Base-by-base conservation (phyloP, 2,329 filamentous ascomycete genomes). In the Stemphylium beticola region DNA sequence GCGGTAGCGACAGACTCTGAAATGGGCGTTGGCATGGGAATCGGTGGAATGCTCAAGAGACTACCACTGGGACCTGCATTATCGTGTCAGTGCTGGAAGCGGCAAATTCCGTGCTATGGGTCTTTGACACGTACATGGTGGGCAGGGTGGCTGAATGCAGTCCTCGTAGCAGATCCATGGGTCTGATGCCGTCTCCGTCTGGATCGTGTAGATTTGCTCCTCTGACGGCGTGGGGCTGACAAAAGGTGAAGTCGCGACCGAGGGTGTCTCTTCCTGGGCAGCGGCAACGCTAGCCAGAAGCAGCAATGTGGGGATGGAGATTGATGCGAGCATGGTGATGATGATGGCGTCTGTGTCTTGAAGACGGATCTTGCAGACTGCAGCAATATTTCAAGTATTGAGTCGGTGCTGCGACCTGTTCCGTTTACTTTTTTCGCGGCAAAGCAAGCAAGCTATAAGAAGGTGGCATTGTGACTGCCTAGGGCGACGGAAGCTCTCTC, bases 101-200 rank as follows among this genome's bases (percentile, higher is more conserved):
- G 20, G 3, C 32, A 46, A 34, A 15, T 6, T 18, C 4, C 12
- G 8, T 44, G 15, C 15, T 29, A 22, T 8, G 18, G 10, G 15
- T 24, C 6, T 9, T 36, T 37, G 22, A 9, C 60, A 55, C 62
- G 49, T 61, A 71, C 68, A 71, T 60, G 61, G 57, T n/a, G 57
- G 46, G 56, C 67, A 71, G 8, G 69, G 66, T 40, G 64, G 56
- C 53, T 64, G 54, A 4, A 71, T 40, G 63, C 69, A 73, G 33
- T 64, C 60, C 53, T 66, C 63, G 38, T 61, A 59, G 55, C 67
- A 71, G n/a, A 57, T 18, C 53, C 54, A 33, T 51, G 56, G 29
- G 51, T 57, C 56, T 44, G 32, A 55, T 7, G 56, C 58, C 18
- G 64, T 24, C 18, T 57, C 62, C 8, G 69, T 72, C 50, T 72